These are phyloP conservation scores for Coemansia sp. DNA, from an alignment of 192 early-diverging fungal species.

Conservation along the genomic window DNA sequence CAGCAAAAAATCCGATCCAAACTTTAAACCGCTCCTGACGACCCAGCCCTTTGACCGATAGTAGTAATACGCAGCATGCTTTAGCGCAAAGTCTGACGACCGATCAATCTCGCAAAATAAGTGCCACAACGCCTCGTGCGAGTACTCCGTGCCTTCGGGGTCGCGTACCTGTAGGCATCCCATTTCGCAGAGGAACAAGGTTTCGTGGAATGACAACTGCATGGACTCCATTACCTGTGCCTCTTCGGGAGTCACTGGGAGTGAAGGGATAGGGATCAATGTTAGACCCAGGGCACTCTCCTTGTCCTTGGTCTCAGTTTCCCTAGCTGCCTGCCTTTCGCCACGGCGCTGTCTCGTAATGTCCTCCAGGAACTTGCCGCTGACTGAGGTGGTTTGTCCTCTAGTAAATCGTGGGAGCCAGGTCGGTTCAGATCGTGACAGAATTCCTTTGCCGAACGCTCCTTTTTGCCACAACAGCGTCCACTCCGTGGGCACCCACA, in stretches of 20 bases:
- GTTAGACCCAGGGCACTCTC: not conserved
- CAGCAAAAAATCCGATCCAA: slow-evolving; percentile 71
- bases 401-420: slow-evolving; percentile 56
- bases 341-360: slow-evolving; percentile 29
- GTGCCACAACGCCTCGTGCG: slow-evolving; percentile 19
- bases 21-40: slow-evolving; percentile 80
- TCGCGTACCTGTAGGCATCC: slow-evolving; percentile 56
- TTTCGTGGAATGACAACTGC: slow-evolving; percentile 72
- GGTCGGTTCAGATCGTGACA: slow-evolving; percentile 79
- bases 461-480: slow-evolving; percentile 60
- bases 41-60: slow-evolving; percentile 84
- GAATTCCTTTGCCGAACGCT: slow-evolving; percentile 72
- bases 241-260: slow-evolving; percentile 12
- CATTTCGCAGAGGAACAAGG: slow-evolving; percentile 68
- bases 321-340: slow-evolving; percentile 11
- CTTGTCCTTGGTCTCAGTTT: not conserved
- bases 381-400: not conserved
- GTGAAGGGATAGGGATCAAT: not conserved
- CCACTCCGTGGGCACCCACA: slow-evolving; percentile 24
- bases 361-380: slow-evolving; percentile 29
- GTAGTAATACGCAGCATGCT: slow-evolving; percentile 81
- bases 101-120: slow-evolving; percentile 2
- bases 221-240: slow-evolving; percentile 57
- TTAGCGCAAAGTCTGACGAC: slow-evolving; percentile 57
- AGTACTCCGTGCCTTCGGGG: not conserved